These are phyloP conservation scores for Xylaria digitata DNA, from an alignment of 2,329 filamentous ascomycete species.

Conservation along the genomic window DNA sequence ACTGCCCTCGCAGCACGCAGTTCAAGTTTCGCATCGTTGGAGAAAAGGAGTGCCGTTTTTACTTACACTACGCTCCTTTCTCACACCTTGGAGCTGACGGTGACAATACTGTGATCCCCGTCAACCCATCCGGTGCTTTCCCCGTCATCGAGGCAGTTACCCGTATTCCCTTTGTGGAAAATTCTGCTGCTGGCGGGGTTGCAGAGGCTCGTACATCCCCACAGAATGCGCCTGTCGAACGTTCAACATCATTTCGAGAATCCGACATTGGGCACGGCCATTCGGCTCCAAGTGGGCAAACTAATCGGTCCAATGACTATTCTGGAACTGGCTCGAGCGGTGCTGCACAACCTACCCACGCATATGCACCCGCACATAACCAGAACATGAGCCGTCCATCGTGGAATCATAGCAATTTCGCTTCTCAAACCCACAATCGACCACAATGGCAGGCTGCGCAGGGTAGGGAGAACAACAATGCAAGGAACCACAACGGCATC, in stretches of 20 bases:
- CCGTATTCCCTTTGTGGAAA: neutral
- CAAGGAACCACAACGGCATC: neutral
- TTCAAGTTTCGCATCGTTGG: conserved; percentile 28
- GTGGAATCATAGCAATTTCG: neutral
- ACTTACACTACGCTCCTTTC: conserved; percentile 24
- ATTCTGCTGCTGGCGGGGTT: neutral
- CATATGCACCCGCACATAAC: neutral
- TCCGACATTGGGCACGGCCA: neutral
- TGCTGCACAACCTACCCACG: neutral
- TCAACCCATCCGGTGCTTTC: neutral
- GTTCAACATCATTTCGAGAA: too few relatives aligned
- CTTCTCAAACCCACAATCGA: neutral
- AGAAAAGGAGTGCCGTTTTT: conserved; percentile 26
- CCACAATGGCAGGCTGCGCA: neutral
- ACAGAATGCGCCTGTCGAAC: neutral
- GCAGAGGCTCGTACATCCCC: neutral
- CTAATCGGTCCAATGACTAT: too few relatives aligned
- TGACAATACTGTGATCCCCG: neutral
- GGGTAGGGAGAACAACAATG: neutral
- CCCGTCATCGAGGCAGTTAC: neutral
- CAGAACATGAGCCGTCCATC: neutral
- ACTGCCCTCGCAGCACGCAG: conserved; percentile 26
- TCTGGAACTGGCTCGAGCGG: neutral
- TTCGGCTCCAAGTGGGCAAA: neutral
- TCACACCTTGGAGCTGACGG: conserved; percentile 3